phyloP scores from a whole-genome alignment of 106 monocot genomes.

The Allium cepa region DNA sequence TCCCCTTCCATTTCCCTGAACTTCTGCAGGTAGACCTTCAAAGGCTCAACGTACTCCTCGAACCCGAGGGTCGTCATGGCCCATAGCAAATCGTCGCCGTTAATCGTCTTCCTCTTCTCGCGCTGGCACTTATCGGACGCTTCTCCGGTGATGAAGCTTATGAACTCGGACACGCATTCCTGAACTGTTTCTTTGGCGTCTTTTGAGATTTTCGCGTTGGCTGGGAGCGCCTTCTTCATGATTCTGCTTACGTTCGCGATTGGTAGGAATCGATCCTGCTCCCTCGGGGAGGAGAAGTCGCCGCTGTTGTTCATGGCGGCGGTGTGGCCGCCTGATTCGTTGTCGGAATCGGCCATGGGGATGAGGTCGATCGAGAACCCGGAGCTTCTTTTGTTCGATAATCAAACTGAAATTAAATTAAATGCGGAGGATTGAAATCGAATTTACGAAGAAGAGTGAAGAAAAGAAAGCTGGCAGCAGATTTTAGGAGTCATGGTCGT shows the following conservation, averaged over 20 bases:
- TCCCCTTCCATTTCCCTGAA: no score
- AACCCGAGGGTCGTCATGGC: slow-evolving; percentile 75
- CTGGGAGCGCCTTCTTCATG: slow-evolving; percentile 46
- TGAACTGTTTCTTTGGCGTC: no score
- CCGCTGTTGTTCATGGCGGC: slow-evolving; percentile 5
- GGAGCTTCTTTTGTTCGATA: no score
- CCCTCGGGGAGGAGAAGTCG: slow-evolving; percentile 30
- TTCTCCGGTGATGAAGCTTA: no score
- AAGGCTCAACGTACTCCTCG: slow-evolving; percentile 14
- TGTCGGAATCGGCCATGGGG: slow-evolving; percentile 54
- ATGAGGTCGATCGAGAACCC: background rate
- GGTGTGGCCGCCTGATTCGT: slow-evolving; percentile 40
- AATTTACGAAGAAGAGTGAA: no score
- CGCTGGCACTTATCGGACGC: slow-evolving; percentile 51
- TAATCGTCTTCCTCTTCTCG: slow-evolving; percentile 72
- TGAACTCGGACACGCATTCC: no score
- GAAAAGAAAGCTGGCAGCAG: no score
- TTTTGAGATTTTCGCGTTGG: no score
- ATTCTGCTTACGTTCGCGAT: slow-evolving; percentile 71
- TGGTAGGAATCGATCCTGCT: slow-evolving; percentile 64
- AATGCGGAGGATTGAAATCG: no score
- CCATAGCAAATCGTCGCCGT: slow-evolving; percentile 71
- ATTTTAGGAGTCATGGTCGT: no score
- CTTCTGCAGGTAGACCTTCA: no score
- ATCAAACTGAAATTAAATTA: no score